phyloP scores from a whole-genome alignment of 169 alveolate genomes.

The Cryptosporidium sp. region DNA sequence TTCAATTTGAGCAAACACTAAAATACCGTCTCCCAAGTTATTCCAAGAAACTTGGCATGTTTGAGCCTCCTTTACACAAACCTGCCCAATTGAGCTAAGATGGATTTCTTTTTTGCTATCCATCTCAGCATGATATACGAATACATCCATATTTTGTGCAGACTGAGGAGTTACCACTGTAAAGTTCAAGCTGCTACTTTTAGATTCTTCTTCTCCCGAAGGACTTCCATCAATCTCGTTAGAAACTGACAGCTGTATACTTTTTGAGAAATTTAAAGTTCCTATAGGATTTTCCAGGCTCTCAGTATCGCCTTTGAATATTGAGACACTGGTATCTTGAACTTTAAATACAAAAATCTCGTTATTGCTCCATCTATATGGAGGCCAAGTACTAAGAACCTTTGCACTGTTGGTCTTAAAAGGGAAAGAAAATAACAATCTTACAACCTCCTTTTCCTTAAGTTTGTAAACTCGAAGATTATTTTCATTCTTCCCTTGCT shows the following conservation, averaged over 20 bases:
- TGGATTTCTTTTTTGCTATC: background rate
- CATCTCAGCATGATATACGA: slow-evolving; percentile 48
- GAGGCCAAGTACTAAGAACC: slow-evolving; percentile 74
- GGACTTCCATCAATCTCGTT: background rate
- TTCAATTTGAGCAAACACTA: slow-evolving; percentile 57
- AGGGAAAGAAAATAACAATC: slow-evolving; percentile 43
- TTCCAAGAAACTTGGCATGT: slow-evolving; percentile 63
- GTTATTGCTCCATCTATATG: slow-evolving; percentile 73
- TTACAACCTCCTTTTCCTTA: background rate
- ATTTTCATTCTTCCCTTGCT: slow-evolving; percentile 36
- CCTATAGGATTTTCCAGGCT: slow-evolving; percentile 42
- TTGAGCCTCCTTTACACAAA: slow-evolving; percentile 32
- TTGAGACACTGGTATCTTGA: slow-evolving; percentile 66
- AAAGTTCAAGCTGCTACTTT: slow-evolving; percentile 26
- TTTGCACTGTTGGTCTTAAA: slow-evolving; percentile 69
- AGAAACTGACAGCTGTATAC: slow-evolving; percentile 48
- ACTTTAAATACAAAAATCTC: slow-evolving; percentile 70
- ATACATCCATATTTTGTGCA: slow-evolving; percentile 14
- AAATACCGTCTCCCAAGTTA: slow-evolving; percentile 12
- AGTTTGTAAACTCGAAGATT: slow-evolving; percentile 42
- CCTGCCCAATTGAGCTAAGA: slow-evolving; percentile 6
- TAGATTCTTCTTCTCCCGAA: background rate
- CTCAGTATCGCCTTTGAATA: slow-evolving; percentile 50
- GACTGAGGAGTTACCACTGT: slow-evolving; percentile 36
- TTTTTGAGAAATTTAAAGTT: slow-evolving; percentile 32